Percentiles rank a stretch among this genome's conserved stretches.
phyloP scores from a whole-genome alignment of 768 basidiomycete species.

The Boletus sp. region DNA sequence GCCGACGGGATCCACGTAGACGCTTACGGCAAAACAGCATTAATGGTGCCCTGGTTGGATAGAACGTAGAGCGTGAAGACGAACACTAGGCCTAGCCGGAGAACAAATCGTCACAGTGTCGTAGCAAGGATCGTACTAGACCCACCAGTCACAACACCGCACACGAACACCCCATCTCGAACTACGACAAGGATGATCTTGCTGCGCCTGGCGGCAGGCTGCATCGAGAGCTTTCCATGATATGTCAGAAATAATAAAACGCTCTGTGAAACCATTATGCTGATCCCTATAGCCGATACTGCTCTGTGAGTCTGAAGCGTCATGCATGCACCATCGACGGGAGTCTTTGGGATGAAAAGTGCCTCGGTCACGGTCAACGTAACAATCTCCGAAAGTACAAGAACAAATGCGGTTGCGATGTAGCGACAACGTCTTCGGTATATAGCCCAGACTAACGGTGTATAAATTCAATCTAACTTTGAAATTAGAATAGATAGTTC shows the following conservation, averaged over 20 bases:
- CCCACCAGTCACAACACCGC: constrained; percentile 7
- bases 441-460: constrained; percentile 12
- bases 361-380: background rate
- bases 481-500: background rate
- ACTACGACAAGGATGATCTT: constrained; percentile 10
- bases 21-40: constrained; percentile 19
- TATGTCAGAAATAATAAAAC: constrained; percentile 15
- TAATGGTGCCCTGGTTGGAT: constrained; percentile 2
- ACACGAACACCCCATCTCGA: constrained; percentile 17
- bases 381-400: constrained; percentile 5
- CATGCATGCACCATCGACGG: constrained; percentile 10
- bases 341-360: background rate
- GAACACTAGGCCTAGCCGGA: constrained; percentile 1
- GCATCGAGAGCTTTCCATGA: constrained; percentile 11
- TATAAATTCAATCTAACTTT: background rate
- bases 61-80: background rate
- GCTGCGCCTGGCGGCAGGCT: constrained; percentile 10
- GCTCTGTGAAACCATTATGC: constrained; percentile 9
- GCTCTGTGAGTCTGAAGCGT: background rate
- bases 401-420: background rate
- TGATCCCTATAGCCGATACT: background rate
- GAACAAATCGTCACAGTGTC: background rate
- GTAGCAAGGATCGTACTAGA: background rate
- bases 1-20: background rate
- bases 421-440: constrained; percentile 3